Evolutionary conservation across 2,329 filamentous ascomycete species (phyloP), one percentile per base, ranked within the genome.

Genomic region (Aureobasidium zeae): DNA sequence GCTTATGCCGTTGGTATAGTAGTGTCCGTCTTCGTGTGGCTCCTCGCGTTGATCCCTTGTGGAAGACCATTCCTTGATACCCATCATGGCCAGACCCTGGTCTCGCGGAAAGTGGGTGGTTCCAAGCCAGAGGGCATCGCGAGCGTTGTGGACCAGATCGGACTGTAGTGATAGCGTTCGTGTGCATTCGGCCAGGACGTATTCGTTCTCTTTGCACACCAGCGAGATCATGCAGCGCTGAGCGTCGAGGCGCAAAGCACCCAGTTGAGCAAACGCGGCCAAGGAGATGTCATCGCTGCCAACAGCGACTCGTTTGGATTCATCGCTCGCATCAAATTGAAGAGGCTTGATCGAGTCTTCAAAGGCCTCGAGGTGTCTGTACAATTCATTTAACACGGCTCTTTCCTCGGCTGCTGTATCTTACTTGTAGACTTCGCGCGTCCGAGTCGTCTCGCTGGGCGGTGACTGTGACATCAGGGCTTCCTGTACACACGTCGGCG

Each of bases 101-200:
- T 50, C 49, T 16, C 59, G 56, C 0, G 53, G 48, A 7, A 64
- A 49, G 10, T 57, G 53, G 1, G 57, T 54, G 11, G 55, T 55
- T 24, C 55, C 54, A 46, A 66, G 47, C 60, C 63, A 68, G 25
- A 66, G 37, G 2, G 57, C 57, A 45, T 61, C 58, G 8, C 53
- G 49, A 15, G 53, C 47, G 15, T 56, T 55, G 35, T 55, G 49
- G 4, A 54, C 48, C 12, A 50, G 45, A 22, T 61, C 60, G 2
- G 57, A 53, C 16, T 61, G 59, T 5, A 71, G 55, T 4, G 67
- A 65, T 3, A 72, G 50, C 1, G 64, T 67, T 33, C 62, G 63
- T 1, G 72, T 74, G 7, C 68, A 67, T 51, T 75, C 72, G 26
- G 70, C 70, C 30, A 76, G 62, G 36, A 75, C 65, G 44, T 69